Conservation (phyloP, 2,329 filamentous ascomycete species). For the Penicillium psychrosexuale region DNA sequence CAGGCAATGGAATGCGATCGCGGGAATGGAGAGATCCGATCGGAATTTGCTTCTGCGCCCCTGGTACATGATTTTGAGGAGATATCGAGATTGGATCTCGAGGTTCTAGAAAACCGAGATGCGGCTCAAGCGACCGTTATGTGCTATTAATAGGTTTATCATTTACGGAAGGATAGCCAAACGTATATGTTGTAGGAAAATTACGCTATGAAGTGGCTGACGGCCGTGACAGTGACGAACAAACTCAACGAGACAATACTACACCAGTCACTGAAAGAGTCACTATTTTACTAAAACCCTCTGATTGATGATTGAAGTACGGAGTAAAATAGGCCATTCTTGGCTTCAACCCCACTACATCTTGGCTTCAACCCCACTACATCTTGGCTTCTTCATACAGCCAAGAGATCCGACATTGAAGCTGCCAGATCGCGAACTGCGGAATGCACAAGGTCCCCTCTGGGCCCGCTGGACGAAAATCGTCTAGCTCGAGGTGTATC, state of each 20-base stretch:
- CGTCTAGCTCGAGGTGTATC: not conserved
- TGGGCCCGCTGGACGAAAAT: not conserved
- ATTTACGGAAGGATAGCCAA: not conserved
- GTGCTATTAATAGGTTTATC: not conserved
- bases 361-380: not conserved
- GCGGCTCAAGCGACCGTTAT: not conserved
- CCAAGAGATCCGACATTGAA: not conserved
- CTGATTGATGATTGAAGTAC: not conserved
- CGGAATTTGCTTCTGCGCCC: not conserved
- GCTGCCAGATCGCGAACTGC: not conserved
- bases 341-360: not conserved
- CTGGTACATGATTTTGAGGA: too few relatives aligned
- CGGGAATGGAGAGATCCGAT: not conserved
- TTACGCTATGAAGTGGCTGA: not conserved
- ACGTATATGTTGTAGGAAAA: not conserved
- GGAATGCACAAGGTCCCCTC: not conserved
- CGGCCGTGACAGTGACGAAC: not conserved
- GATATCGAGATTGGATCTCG: not conserved
- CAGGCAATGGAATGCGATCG: not conserved
- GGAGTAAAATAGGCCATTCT: conserved; percentile 1
- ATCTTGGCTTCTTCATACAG: not conserved
- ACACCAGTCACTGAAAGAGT: not conserved
- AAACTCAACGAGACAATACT: not conserved
- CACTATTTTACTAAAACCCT: not conserved
- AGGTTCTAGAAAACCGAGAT: not conserved